Conservation (phyloP, 208 protist species). For the Crithidia thermophila region DNA sequence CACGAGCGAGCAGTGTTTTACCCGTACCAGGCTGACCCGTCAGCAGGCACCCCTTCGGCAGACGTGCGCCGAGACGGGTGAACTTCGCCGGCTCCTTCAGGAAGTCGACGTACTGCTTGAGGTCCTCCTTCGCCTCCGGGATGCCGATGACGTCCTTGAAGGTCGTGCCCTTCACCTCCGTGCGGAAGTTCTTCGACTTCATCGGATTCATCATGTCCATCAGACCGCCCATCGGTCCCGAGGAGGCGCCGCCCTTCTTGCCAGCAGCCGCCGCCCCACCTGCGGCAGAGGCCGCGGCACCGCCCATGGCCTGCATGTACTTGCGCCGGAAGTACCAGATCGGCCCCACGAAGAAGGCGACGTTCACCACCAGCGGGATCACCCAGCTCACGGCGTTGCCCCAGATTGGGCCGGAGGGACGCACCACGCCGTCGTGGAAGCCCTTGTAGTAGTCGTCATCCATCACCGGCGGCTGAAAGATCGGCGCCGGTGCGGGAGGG, state of each 20-base stretch:
- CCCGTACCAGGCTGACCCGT: slow-evolving; percentile 98
- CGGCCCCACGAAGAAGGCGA: slow-evolving; percentile 86
- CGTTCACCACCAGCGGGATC: slow-evolving; percentile 79
- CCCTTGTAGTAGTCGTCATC: slow-evolving; percentile 91
- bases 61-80: slow-evolving; percentile 95
- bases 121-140: slow-evolving; percentile 97
- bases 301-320: slow-evolving; percentile 78
- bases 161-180: slow-evolving; percentile 86
- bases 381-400: slow-evolving; percentile 82
- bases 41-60: slow-evolving; percentile 97
- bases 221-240: slow-evolving; percentile 62
- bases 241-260: slow-evolving; percentile 32
- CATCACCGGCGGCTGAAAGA: slow-evolving; percentile 33
- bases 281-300: slow-evolving; percentile 31
- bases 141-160: slow-evolving; percentile 97
- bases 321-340: slow-evolving; percentile 90
- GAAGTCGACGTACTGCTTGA: slow-evolving; percentile 99
- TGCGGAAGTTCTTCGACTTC: slow-evolving; percentile 87
- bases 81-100: slow-evolving; percentile 97
- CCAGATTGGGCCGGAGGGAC: slow-evolving; percentile 61
- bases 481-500: not conserved
- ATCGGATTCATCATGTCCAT: slow-evolving; percentile 96
- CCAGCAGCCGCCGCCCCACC: slow-evolving; percentile 23
- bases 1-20: slow-evolving; percentile 97
- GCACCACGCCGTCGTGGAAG: slow-evolving; percentile 90